Base-by-base conservation (phyloP, 805 yeast species). In the Candida awuae region DNA sequence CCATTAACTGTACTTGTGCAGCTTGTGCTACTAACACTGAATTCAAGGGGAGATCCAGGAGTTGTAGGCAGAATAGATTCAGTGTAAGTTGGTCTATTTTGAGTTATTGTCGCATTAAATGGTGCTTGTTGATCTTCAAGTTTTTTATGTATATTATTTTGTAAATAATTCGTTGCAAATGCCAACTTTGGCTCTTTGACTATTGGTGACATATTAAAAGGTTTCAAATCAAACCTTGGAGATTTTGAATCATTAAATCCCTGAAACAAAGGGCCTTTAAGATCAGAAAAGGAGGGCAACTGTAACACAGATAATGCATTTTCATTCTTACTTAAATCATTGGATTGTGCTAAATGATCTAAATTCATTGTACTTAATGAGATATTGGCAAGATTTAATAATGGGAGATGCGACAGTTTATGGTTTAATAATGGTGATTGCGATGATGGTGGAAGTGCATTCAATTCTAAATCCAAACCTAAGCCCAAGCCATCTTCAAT, bases 281-380 rank as follows among this genome's bases (percentile, higher is more conserved):
- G 29, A 23, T 44, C 49, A 1, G 44, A 32, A 23, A 42, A 46
- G 8, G 49, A 46, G 5, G 45, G 43, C n/a, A 45, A 23, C n/a
- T 16, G 33, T 10, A 34, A 32, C 10, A 37, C 35, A 4, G 43
- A 16, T 14, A 43, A 28, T 17, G 46, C 29, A 6, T 32, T n/a
- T 13, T 30, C 31, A 30, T 39, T 29, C 15, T 35, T 33, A 22
- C 25, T 38, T 12, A 37, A 18, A 13, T 31, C 34, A 17, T 35
- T 26, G n/a, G 39, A 25, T 17, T 25, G 25, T 41, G 26, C 29
- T 39, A 4, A 38, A 39, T 14, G 46, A 29, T 25, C 25, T 18
- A 36, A 15, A 26, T 36, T 32, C 12, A 36, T 10, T 16, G 8
- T 29, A 23, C 37, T 41, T 15, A 41, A 15, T 8, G 43, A 41